A percentile compares a stretch with the other conserved stretches of the same genome.
phyloP scores from a whole-genome alignment of 2,329 filamentous ascomycete genomes.

The Exophiala viscosa region DNA sequence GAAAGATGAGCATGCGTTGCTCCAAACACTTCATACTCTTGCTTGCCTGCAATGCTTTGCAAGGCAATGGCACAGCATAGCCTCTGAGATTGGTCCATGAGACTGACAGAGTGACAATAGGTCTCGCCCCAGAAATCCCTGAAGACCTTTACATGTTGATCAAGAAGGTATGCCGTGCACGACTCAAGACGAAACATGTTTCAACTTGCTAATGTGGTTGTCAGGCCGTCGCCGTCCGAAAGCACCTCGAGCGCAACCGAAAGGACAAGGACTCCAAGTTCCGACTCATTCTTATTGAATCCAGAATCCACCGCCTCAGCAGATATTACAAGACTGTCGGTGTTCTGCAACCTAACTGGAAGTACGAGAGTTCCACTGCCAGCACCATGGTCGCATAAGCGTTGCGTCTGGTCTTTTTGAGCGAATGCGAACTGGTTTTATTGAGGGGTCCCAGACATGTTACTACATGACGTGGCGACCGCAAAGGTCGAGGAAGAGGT shows the following conservation, averaged over 20 bases:
- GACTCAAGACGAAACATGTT: not conserved
- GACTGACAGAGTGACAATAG: slow-evolving; percentile 95
- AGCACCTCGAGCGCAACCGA: slow-evolving; percentile 99
- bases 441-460: no score
- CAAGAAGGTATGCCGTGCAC: slow-evolving; percentile 76
- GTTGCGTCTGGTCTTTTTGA: not conserved
- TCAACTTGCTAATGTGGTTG: not conserved
- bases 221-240: slow-evolving; percentile 94
- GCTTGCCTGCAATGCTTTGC: slow-evolving; percentile 1
- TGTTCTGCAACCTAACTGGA: slow-evolving; percentile 86
- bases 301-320: slow-evolving; percentile 98
- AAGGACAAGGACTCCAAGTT: slow-evolving; percentile 99
- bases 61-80: slow-evolving; percentile 39
- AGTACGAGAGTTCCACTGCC: slow-evolving; percentile 97
- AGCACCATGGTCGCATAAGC: slow-evolving; percentile 86
- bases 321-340: slow-evolving; percentile 98
- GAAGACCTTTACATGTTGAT: slow-evolving; percentile 99
- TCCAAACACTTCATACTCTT: slow-evolving; percentile 3
- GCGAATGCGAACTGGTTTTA: no score
- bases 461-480: no score
- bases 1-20: slow-evolving; percentile 16
- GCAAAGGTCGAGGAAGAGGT: no score
- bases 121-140: slow-evolving; percentile 96
- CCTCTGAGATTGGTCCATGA: slow-evolving; percentile 75
- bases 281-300: slow-evolving; percentile 99